Base-by-base conservation (phyloP, 2,329 filamentous ascomycete species). In the Phialemoniopsis sp. region DNA sequence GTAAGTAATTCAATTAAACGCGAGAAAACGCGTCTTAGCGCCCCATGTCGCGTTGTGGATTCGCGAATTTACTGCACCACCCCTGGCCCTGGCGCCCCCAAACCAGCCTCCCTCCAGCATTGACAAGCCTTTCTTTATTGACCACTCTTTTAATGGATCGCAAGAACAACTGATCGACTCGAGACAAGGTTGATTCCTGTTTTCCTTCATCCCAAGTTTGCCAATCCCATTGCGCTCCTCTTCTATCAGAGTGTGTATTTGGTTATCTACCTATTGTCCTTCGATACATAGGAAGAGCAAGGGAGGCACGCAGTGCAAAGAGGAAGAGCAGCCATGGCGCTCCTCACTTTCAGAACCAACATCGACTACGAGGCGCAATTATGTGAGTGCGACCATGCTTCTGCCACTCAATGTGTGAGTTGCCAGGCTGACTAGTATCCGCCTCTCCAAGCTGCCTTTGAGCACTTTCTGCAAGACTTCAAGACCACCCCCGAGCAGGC, bases 341-440 rank as follows among this genome's bases (percentile, higher is more conserved):
- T 96, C 57, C 78, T 89, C 57, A 83, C 85, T 49, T 85, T 85
- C 64, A 82, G 78, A 58, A 75, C 82, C 51, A 80, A 85, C 37
- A 89, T 95, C 54, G 84, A 95, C 62, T 98, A 98, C 68, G 78
- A 82, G 56, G 81, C 82, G 55, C 93, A 98, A 64, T 81, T 93
- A 66, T 71, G 87, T 89, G 65, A 52, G 81, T 63, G 21, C 13
- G 29, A 30, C n/a, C n/a, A n/a, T n/a, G 35, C 8, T n/a, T 35
- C 41, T 26, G 33, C 29, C 5, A 18, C 4, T 35, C 5, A 13
- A 4, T 17, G 14, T n/a, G 9, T 13, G 15, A 43, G 45, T 45
- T 38, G 17, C 28, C 31, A 15, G 46, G 38, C 42, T 45, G 30
- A 48, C 43, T 44, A 41, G 34, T 29, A 6, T 14, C 6, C 29